Evolutionary conservation across 257 asterid species (phyloP), one percentile per base, ranked within the genome.

Genomic region (Rubia yunnanensis): DNA sequence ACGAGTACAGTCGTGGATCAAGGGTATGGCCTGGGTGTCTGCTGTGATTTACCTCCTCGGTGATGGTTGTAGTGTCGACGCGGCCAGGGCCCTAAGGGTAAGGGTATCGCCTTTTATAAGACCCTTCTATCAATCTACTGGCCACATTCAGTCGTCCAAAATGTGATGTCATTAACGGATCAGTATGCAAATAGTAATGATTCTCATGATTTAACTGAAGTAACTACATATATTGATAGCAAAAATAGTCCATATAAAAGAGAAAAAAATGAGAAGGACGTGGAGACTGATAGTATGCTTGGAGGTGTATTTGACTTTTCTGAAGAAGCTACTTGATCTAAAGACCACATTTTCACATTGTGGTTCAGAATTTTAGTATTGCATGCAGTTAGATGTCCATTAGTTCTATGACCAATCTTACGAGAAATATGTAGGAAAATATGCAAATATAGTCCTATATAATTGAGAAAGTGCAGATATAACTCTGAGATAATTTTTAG

Each of bases 271-370:
- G 82, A 72, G n/a, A n/a, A n/a, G 35, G 82, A 77, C 63, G 79
- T n/a, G 41, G 85, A 75, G 67, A 75, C 71, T 58, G 83, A 77
- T 73, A 74, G 73, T 63, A 57, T 81, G 79, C 79, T 81, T 73
- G 85, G 85, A 34, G 81, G 79, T 66, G 80, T 81, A 27, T 81
- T 81, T 63, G 78, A 76, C 70, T 81, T 81, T 74, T 81, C 82
- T 11, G 85, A 81, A 76, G 83, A 77, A 77, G 83, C 81, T 77
- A 7, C 38, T 63, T 24, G 6, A 63, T 63, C 65, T 55, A 1
- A 65, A 11, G 54, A 22, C 22, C 50, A 7, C 54, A 20, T 3
- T 53, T n/a, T 31, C n/a, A 39, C 0, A 10, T 18, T 58, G 14
- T 39, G 46, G 38, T 28, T 26, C 7, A 48, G 36, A 5, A 1